Conservation (phyloP, 2,329 filamentous ascomycete genomes). For the Cladosporium colombiae region DNA sequence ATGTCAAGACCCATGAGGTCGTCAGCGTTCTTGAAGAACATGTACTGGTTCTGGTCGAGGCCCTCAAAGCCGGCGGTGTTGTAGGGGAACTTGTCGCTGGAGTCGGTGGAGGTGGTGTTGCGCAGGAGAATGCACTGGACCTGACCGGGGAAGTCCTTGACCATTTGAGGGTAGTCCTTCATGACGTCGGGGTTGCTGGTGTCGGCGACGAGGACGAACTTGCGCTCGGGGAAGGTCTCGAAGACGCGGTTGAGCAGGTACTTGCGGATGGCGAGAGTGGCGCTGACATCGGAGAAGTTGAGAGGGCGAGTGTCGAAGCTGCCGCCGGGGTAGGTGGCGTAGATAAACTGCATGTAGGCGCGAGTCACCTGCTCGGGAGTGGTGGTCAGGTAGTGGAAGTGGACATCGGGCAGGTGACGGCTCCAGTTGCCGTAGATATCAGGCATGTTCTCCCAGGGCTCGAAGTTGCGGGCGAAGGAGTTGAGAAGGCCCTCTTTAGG, state of each 20-base stretch:
- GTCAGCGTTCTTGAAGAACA: constrained; percentile 76
- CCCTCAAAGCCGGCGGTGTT: constrained; percentile 70
- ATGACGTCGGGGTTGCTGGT: constrained; percentile 77
- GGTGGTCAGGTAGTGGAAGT: constrained; percentile 82
- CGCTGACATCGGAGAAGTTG: constrained; percentile 75
- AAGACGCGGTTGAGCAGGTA: constrained; percentile 72
- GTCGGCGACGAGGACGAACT: constrained; percentile 75
- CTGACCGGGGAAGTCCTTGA: constrained; percentile 65
- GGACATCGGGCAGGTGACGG: constrained; percentile 63
- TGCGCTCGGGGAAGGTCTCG: constrained; percentile 71
- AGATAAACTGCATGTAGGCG: constrained; percentile 79
- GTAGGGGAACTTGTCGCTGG: constrained; percentile 69
- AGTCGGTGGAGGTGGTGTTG: constrained; percentile 71
- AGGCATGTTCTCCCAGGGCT: constrained; percentile 77
- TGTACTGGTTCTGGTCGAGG: constrained; percentile 67
- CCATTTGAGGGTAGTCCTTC: constrained; percentile 55
- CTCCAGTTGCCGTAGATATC: constrained; percentile 76
- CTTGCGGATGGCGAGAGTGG: constrained; percentile 69
- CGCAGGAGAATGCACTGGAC: constrained; percentile 77
- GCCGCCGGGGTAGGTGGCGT: constrained; percentile 73
- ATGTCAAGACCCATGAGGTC: constrained; percentile 69
- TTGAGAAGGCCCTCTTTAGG: constrained; percentile 74
- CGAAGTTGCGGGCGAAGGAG: constrained; percentile 71
- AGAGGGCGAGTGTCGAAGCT: constrained; percentile 76
- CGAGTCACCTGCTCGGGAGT: constrained; percentile 76